A percentile compares a stretch with the other conserved stretches of the same genome.
Evolutionary conservation across 2,329 filamentous ascomycete genomes (phyloP).

Genomic region (Geosmithia morbida): DNA sequence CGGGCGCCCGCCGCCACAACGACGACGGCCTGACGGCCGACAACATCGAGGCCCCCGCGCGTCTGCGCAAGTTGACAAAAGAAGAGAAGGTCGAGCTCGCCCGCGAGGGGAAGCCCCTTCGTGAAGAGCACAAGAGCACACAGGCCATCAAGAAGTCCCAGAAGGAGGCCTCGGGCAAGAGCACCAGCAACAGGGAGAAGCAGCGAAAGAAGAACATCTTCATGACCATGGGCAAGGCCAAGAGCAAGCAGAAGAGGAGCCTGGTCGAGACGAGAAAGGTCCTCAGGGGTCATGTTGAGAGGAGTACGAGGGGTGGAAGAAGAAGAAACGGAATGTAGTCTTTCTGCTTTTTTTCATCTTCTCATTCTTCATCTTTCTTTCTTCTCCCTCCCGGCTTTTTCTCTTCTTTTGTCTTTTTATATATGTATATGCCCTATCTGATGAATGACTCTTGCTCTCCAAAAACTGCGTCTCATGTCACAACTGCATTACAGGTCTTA

Average conservation of each 20-base stretch:
- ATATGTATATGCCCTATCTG: too few species aligned
- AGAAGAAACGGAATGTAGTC: slow-evolving; percentile 44
- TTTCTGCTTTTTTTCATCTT: background rate
- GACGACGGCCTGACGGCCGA: slow-evolving; percentile 85
- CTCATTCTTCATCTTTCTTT: too few species aligned
- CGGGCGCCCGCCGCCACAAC: slow-evolving; percentile 41
- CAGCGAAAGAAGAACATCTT: slow-evolving; percentile 94
- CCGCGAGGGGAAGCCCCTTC: slow-evolving; percentile 65
- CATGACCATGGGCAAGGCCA: slow-evolving; percentile 95
- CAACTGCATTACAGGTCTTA: too few species aligned
- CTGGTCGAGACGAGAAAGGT: slow-evolving; percentile 73
- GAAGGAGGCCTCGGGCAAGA: slow-evolving; percentile 84
- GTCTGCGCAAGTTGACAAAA: slow-evolving; percentile 71
- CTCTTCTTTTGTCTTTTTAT: too few species aligned
- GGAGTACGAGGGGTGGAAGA: slow-evolving; percentile 72
- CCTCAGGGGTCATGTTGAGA: slow-evolving; percentile 65
- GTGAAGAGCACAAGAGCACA: slow-evolving; percentile 71
- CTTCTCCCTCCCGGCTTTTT: too few species aligned
- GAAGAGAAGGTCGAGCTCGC: slow-evolving; percentile 79
- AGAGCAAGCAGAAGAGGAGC: slow-evolving; percentile 89
- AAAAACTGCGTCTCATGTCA: too few species aligned
- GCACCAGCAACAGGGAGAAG: slow-evolving; percentile 95
- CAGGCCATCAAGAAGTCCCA: slow-evolving; percentile 73
- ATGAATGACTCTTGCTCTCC: too few species aligned
- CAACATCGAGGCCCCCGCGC: slow-evolving; percentile 78